Percentiles rank a stretch among this genome's conserved stretches.
Conservation (phyloP, 148 eudicot genomes). For the Arctostaphylos glauca region DNA sequence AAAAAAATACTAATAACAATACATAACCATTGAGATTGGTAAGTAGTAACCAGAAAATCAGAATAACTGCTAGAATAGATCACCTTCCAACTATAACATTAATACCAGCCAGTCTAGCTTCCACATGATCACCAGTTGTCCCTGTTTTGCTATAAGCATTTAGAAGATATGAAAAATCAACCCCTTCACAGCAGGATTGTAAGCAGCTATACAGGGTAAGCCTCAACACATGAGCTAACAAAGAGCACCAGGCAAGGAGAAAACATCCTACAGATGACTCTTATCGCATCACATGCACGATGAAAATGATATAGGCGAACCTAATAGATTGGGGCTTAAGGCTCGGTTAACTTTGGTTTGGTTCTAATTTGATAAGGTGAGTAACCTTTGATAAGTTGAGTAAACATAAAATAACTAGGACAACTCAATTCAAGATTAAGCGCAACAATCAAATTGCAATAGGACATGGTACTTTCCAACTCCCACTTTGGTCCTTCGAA, state of each 20-base stretch:
- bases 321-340: too few relatives aligned
- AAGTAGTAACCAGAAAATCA: background rate
- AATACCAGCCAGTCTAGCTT: constrained; percentile 72
- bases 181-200: background rate
- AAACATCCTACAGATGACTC: background rate
- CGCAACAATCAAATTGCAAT: background rate
- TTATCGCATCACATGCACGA: background rate
- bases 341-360: background rate
- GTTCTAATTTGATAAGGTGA: background rate
- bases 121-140: constrained; percentile 43
- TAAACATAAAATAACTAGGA: background rate
- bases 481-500: background rate
- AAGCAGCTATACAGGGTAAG: background rate
- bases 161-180: background rate
- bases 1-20: background rate
- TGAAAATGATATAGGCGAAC: background rate
- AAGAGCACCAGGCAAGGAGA: constrained; percentile 7
- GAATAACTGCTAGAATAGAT: constrained; percentile 13
- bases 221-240: background rate
- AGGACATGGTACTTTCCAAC: background rate
- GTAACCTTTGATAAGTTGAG: background rate
- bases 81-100: constrained; percentile 79
- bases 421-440: background rate
- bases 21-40: background rate
- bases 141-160: constrained; percentile 38